Conservation (phyloP, 2,329 filamentous ascomycete species). For the Cercospora sp. region DNA sequence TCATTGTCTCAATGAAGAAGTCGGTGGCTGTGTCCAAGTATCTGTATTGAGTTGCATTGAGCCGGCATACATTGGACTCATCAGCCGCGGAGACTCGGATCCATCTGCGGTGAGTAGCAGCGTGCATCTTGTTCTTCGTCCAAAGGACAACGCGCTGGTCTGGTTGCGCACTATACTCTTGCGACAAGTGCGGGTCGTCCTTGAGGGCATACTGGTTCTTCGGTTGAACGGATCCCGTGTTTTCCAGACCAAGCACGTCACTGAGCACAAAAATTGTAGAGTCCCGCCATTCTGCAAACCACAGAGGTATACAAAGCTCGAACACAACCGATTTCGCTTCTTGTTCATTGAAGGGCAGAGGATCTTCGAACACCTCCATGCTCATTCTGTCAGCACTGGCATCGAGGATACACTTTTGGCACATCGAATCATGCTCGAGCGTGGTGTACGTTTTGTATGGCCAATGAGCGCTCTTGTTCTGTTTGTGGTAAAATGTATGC, state of each 20-base stretch:
- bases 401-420: conserved; percentile 47
- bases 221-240: not conserved
- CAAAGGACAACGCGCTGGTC: conserved; percentile 41
- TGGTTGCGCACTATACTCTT: not conserved
- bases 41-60: conserved; percentile 48
- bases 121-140: conserved; percentile 50
- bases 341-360: conserved; percentile 44
- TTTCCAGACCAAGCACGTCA: conserved; percentile 18
- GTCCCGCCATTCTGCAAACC: conserved; percentile 54
- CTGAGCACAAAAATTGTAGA: conserved; percentile 26
- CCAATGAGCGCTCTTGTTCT: not conserved
- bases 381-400: conserved; percentile 41
- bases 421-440: conserved; percentile 32
- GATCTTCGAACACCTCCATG: conserved; percentile 54
- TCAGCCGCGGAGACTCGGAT: conserved; percentile 36
- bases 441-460: not conserved
- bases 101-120: conserved; percentile 51
- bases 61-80: conserved; percentile 46
- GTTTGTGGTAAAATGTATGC: not conserved
- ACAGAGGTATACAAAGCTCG: conserved; percentile 51
- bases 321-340: conserved; percentile 52
- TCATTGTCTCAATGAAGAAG: not conserved
- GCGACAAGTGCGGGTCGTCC: conserved; percentile 10
- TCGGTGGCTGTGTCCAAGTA: conserved; percentile 49
- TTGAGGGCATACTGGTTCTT: not conserved